Percentiles rank a stretch among this genome's conserved stretches.
Conservation (phyloP, 2,329 filamentous ascomycete genomes). For the Aspergillus carbonarius region DNA sequence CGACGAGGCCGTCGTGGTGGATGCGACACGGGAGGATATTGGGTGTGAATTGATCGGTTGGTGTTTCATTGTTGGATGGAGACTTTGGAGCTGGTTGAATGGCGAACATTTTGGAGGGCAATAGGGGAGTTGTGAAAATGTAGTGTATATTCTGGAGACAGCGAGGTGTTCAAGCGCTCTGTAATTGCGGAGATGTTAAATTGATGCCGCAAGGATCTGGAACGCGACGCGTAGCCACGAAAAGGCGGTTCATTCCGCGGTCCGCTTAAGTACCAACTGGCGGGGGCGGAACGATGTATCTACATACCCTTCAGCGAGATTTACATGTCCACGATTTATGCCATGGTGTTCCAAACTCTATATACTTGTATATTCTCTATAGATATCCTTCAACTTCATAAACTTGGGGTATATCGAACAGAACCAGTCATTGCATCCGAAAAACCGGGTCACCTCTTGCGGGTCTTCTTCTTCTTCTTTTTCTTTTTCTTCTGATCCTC, state of each 20-base stretch:
- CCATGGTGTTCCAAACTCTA: neutral
- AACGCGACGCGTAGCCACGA: constrained; percentile 1
- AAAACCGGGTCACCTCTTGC: constrained; percentile 38
- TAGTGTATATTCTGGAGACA: neutral
- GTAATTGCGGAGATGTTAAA: neutral
- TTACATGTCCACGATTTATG: neutral
- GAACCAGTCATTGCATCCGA: neutral
- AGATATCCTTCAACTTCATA: constrained; percentile 7
- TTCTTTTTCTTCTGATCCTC: constrained; percentile 45
- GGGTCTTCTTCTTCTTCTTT: constrained; percentile 49
- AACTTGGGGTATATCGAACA: constrained; percentile 20
- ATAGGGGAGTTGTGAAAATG: neutral
- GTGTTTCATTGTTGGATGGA: constrained; percentile 18
- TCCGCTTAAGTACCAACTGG: neutral
- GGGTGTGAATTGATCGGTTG: constrained; percentile 50
- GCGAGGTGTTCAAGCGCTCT: no score
- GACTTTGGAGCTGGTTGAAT: constrained; percentile 30
- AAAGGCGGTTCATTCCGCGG: neutral
- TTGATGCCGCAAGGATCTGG: neutral
- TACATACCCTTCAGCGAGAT: neutral
- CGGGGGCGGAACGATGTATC: neutral
- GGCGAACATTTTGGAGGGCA: constrained; percentile 31
- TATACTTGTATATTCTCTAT: neutral
- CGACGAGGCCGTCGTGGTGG: constrained; percentile 72
- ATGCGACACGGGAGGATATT: constrained; percentile 80